A percentile compares a stretch with the other conserved stretches of the same genome.
Conservation (phyloP, 805 yeast genomes). For the Isabelozyma gotoi region DNA sequence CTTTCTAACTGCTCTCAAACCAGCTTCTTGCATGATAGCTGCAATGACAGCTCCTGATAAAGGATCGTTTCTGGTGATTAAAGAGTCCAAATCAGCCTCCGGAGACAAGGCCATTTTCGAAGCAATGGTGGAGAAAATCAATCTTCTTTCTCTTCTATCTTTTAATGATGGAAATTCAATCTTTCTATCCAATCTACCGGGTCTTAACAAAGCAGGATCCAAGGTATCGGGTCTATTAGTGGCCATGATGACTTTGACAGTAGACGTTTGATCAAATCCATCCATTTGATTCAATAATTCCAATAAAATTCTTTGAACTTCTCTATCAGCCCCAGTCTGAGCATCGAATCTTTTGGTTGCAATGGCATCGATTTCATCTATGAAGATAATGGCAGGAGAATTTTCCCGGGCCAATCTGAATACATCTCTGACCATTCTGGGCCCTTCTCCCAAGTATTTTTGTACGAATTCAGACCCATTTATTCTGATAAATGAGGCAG, state of each 20-base stretch:
- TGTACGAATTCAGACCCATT: conserved; percentile 98
- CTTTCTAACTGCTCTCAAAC: conserved; percentile 96
- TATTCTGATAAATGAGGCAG: conserved; percentile 94
- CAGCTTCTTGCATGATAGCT: conserved; percentile 99
- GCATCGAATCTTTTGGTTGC: conserved; percentile 99
- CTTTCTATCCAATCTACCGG: conserved; percentile 97
- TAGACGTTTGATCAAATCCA: conserved; percentile 94
- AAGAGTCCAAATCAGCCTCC: conserved; percentile 92
- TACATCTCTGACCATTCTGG: conserved; percentile 98
- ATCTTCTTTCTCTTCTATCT: conserved; percentile 96
- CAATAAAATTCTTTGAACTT: conserved; percentile 94
- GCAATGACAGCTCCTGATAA: conserved; percentile 97
- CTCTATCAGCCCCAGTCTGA: conserved; percentile 99
- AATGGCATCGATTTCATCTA: conserved; percentile 98
- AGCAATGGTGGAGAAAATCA: conserved; percentile 93
- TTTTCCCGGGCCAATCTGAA: conserved; percentile 96
- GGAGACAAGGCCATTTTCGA: conserved; percentile 98
- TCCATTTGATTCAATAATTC: conserved; percentile 98
- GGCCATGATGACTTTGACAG: conserved; percentile 98
- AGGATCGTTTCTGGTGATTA: conserved; percentile 94
- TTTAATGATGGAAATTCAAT: conserved; percentile 95
- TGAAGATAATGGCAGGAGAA: conserved; percentile 94
- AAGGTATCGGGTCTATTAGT: conserved; percentile 99
- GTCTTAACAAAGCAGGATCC: conserved; percentile 97
- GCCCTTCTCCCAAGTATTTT: conserved; percentile 98